Evolutionary conservation across 495 filamentous ascomycete species (phyloP), one percentile per base, ranked within the genome.

Genomic region (Amniculicola lignicola): DNA sequence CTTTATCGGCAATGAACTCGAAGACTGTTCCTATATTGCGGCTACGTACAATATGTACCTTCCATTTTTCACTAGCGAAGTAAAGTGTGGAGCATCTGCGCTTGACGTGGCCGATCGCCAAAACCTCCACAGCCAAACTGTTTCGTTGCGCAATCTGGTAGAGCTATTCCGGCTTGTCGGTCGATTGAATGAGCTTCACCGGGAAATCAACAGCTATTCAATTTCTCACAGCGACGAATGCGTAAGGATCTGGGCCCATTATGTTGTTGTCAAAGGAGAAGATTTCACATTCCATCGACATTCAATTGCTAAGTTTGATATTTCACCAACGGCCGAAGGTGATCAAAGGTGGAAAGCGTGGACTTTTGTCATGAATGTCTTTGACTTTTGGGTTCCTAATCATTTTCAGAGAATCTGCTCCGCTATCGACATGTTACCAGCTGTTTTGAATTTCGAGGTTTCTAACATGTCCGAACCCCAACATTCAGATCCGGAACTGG

Each of bases 161-260:
- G 66, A 75, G 51, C 67, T 77, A 31, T 56, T 66, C 43, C 25
- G 49, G 25, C 54, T 59, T n/a, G 64, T 73, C 2, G 57, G 62
- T 12, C 71, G 68, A 19, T 51, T 70, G 58, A 51, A 64, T 18
- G 69, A 75, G 59, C 52, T 76, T 41, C 22, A 77, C 50, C 63
- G 61, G 40, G 49, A 72, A 53, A 70, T 75, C 25, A 63, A 75
- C 48, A 62, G 66, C 27, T 79, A 78, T 68, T 79, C 72, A 3
- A 65, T 80, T 58, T 78, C 72, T 23, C 70, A 77, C 61, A 64
- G 78, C 54, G 46, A 72, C 28, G 19, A 39, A n/a, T 44, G 55
- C 3, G 68, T 76, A 16, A 43, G 62, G 11, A 73, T 78, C 16
- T 59, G 38, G 18, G 50, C 35, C 14, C 38, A 59, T 47, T 59